phyloP scores from a whole-genome alignment of 1,139 yeast species.

The Lodderomyces elongisporus region DNA sequence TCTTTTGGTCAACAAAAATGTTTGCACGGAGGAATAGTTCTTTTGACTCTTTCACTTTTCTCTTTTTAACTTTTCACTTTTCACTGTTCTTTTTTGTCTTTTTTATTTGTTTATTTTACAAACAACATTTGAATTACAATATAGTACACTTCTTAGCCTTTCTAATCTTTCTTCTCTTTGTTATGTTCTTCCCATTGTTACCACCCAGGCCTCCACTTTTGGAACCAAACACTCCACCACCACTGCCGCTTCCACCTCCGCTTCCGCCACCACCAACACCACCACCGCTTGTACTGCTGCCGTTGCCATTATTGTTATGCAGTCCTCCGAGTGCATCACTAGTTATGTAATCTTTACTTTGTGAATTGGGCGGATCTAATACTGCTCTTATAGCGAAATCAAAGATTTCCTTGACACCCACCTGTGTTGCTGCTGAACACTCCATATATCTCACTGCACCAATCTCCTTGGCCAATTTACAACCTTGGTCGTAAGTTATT shows the following conservation, averaged over 20 bases:
- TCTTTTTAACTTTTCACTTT: no score
- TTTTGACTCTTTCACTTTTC: no score
- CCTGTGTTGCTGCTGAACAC: conserved; percentile 91
- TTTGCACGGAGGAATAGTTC: no score
- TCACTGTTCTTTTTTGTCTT: background rate
- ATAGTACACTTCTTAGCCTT: conserved; percentile 47
- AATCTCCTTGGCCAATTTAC: conserved; percentile 61
- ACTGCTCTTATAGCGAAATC: conserved; percentile 76
- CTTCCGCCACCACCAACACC: conserved; percentile 2
- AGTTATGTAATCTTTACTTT: conserved; percentile 7
- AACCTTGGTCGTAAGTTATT: conserved; percentile 58
- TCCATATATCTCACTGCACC: conserved; percentile 76
- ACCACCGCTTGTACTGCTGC: conserved; percentile 1
- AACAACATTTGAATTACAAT: conserved; percentile 37
- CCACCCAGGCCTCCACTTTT: background rate
- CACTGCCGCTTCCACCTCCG: background rate
- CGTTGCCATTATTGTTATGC: conserved; percentile 5
- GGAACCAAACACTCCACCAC: no score
- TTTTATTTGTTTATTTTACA: background rate
- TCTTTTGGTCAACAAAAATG: no score
- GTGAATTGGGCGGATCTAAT: conserved; percentile 46
- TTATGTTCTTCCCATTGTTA: no score
- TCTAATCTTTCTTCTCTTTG: conserved; percentile 31
- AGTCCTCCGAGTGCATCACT: background rate
- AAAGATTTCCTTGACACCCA: conserved; percentile 77